Conservation (phyloP, 2,329 filamentous ascomycete species). For the Xylariales sp. region DNA sequence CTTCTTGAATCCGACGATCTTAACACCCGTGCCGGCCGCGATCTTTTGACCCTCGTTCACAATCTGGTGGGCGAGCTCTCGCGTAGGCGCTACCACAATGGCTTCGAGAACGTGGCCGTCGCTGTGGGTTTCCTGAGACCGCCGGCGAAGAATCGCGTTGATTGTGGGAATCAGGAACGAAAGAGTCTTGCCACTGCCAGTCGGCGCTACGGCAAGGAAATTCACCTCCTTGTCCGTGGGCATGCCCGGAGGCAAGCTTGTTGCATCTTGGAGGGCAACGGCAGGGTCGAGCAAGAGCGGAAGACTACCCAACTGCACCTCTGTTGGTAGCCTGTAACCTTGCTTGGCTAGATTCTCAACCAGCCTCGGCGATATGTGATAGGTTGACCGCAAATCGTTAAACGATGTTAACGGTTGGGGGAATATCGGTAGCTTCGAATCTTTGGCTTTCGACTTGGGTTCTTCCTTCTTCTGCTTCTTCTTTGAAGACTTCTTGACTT, state of each 20-base stretch:
- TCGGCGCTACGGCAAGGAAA: constrained; percentile 85
- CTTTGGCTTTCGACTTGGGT: constrained; percentile 40
- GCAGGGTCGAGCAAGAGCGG: constrained; percentile 67
- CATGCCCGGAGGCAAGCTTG: constrained; percentile 27
- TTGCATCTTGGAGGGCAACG: constrained; percentile 36
- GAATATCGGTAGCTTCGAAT: constrained; percentile 60
- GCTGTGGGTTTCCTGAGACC: constrained; percentile 36
- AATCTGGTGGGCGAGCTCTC: constrained; percentile 75
- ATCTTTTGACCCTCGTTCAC: constrained; percentile 84
- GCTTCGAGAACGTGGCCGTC: constrained; percentile 55
- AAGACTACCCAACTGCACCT: constrained; percentile 85
- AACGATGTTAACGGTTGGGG: constrained; percentile 80
- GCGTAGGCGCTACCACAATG: constrained; percentile 72
- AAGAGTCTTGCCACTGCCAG: constrained; percentile 93
- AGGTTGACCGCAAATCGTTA: constrained; percentile 62
- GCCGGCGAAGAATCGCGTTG: constrained; percentile 63
- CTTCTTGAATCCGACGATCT: constrained; percentile 78
- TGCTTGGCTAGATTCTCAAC: constrained; percentile 78
- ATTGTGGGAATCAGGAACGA: constrained; percentile 88
- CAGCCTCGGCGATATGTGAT: constrained; percentile 69
- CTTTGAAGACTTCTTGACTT: too few relatives aligned
- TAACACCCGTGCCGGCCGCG: constrained; percentile 69
- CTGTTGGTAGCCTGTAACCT: constrained; percentile 82
- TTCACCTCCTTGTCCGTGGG: constrained; percentile 47
- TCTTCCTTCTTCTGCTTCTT: constrained; percentile 55